Conservation (phyloP, 129 eudicot genomes). For the Flaveria ramosissima region DNA sequence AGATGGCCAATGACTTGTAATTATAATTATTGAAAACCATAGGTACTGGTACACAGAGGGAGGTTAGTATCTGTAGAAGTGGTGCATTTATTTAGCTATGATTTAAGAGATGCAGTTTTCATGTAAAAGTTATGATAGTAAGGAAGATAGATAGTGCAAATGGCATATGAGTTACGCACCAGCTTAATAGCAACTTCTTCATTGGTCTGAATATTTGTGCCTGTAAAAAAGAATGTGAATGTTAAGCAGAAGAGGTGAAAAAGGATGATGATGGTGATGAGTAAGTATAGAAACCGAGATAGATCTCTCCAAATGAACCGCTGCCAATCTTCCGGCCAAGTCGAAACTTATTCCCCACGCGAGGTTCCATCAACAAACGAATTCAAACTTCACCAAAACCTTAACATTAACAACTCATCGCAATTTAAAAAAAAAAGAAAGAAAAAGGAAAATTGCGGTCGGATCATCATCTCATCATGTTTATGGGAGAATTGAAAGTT, state of each 20-base stretch:
- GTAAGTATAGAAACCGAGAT: slow-evolving; percentile 52
- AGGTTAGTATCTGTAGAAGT: not conserved
- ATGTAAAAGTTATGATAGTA: not conserved
- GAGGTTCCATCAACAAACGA: slow-evolving; percentile 68
- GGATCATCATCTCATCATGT: no score
- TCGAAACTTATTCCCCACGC: slow-evolving; percentile 87
- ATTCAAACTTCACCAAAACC: no score
- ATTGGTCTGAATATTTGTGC: slow-evolving; percentile 86
- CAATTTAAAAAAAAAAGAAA: no score
- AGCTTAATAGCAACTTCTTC: slow-evolving; percentile 95
- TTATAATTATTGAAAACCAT: not conserved
- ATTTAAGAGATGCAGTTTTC: not conserved
- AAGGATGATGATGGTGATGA: not conserved
- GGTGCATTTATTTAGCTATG: slow-evolving; percentile 7
- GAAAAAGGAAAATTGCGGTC: not conserved
- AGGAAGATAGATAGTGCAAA: no score
- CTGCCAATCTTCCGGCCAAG: slow-evolving; percentile 87
- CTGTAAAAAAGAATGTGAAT: slow-evolving; percentile 36
- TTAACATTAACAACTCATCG: no score
- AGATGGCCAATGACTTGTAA: not conserved
- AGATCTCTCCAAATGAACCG: slow-evolving; percentile 97
- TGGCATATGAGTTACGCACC: slow-evolving; percentile 37
- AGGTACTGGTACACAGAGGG: no score
- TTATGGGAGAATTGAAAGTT: no score
- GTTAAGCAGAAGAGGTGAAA: no score